Evolutionary conservation across 2,329 filamentous ascomycete genomes (phyloP).

Genomic region (Elsinoe batatas): DNA sequence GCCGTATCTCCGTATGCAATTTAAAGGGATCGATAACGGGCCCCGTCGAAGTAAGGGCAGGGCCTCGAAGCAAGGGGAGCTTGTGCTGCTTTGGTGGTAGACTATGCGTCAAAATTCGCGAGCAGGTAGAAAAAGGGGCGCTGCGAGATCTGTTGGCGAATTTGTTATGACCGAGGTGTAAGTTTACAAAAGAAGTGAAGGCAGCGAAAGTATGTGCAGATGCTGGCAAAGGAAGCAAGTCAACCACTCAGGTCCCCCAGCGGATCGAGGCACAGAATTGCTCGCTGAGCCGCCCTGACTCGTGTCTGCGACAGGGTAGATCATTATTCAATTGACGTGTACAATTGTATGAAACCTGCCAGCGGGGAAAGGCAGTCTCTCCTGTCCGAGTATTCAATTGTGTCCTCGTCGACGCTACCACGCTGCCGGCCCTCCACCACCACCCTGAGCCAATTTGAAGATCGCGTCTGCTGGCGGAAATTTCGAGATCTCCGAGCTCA

Average conservation of each 20-base stretch:
- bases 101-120: not conserved
- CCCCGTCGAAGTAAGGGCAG: constrained; percentile 12
- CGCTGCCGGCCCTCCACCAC: not conserved
- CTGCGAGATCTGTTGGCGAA: not conserved
- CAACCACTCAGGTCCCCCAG: not conserved
- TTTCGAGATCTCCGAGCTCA: not conserved
- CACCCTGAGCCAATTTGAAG: not conserved
- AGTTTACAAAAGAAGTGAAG: not conserved
- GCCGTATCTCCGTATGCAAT: constrained; percentile 7
- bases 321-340: too few species aligned
- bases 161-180: not conserved
- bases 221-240: not conserved
- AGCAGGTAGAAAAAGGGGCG: not conserved
- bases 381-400: too few species aligned
- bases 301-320: not conserved
- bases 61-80: not conserved
- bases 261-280: constrained; percentile 3
- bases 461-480: constrained; percentile 6
- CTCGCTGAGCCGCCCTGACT: not conserved
- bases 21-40: constrained; percentile 12
- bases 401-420: not conserved
- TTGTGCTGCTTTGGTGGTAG: not conserved
- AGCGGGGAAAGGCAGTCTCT: not conserved
- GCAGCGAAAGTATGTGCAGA: not conserved
- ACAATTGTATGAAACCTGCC: too few species aligned